Conservation (phyloP, 139 green algal species). For the Closterium sp. region DNA sequence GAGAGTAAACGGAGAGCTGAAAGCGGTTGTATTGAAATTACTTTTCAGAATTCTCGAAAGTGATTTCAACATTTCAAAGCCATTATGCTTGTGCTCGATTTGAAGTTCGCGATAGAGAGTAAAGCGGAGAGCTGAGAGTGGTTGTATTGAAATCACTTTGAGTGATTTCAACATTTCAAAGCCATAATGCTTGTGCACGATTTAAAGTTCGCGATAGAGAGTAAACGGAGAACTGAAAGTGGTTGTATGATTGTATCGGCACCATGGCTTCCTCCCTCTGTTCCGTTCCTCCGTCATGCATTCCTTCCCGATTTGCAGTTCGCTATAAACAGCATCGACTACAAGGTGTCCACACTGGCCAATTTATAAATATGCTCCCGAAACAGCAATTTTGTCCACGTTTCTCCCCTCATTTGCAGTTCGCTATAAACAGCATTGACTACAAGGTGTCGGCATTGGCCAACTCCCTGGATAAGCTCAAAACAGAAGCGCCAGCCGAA, state of each 20-base stretch:
- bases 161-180: too few relatives aligned
- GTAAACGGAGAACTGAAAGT: neutral
- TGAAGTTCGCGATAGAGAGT: neutral
- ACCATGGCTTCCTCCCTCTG: neutral
- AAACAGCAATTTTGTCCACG: too few relatives aligned
- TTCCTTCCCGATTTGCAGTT: conserved; percentile 23
- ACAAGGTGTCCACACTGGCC: conserved; percentile 36
- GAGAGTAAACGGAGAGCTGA: neutral
- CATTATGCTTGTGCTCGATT: too few relatives aligned
- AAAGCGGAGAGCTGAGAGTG: neutral
- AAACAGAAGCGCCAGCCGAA: conserved; percentile 12
- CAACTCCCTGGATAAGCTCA: neutral
- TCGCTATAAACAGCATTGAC: conserved; percentile 46
- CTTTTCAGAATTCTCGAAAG: too few relatives aligned
- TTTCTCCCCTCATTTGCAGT: neutral
- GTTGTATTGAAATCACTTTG: neutral
- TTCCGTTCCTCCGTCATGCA: neutral
- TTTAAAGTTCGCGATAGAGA: neutral
- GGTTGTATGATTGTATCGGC: neutral
- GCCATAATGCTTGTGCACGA: too few relatives aligned
- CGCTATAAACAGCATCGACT: conserved; percentile 46
- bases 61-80: too few relatives aligned
- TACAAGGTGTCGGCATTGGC: conserved; percentile 43
- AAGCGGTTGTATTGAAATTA: too few relatives aligned
- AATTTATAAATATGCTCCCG: too few relatives aligned